phyloP scores from a whole-genome alignment of 2,329 filamentous ascomycete species.

The Microascus cirrosus region DNA sequence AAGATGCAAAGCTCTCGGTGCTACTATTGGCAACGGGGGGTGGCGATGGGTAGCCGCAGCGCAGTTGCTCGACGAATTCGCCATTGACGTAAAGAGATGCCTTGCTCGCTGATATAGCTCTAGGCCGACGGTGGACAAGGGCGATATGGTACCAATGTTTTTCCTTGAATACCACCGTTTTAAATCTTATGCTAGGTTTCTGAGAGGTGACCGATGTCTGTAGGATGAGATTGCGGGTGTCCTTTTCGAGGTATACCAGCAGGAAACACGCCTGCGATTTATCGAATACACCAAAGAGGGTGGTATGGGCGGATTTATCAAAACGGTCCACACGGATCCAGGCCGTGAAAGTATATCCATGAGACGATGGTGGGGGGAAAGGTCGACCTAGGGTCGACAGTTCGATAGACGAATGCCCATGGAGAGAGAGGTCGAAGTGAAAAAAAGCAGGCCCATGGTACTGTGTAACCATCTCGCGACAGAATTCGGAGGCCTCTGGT shows the following conservation, averaged over 20 bases:
- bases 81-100: conserved; percentile 87
- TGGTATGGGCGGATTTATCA: conserved; percentile 78
- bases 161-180: conserved; percentile 64
- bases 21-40: conserved; percentile 54
- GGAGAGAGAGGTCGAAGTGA: conserved; percentile 82
- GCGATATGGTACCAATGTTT: conserved; percentile 88
- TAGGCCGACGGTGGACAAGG: conserved; percentile 71
- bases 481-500: conserved; percentile 52
- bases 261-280: conserved; percentile 86
- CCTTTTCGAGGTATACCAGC: conserved; percentile 85
- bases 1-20: conserved; percentile 59
- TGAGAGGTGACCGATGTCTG: conserved; percentile 86
- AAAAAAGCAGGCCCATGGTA: conserved; percentile 76
- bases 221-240: conserved; percentile 86
- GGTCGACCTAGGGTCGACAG: conserved; percentile 71
- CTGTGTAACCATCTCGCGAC: conserved; percentile 58
- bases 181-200: conserved; percentile 87
- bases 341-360: conserved; percentile 82
- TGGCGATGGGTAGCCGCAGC: conserved; percentile 73
- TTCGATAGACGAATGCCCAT: conserved; percentile 86
- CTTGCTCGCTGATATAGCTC: conserved; percentile 64
- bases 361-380: conserved; percentile 69
- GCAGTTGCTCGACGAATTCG: conserved; percentile 85
- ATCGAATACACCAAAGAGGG: conserved; percentile 92
- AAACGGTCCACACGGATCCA: conserved; percentile 88